Evolutionary conservation across 805 yeast genomes (phyloP).

Genomic region (Saturnispora saitoi): DNA sequence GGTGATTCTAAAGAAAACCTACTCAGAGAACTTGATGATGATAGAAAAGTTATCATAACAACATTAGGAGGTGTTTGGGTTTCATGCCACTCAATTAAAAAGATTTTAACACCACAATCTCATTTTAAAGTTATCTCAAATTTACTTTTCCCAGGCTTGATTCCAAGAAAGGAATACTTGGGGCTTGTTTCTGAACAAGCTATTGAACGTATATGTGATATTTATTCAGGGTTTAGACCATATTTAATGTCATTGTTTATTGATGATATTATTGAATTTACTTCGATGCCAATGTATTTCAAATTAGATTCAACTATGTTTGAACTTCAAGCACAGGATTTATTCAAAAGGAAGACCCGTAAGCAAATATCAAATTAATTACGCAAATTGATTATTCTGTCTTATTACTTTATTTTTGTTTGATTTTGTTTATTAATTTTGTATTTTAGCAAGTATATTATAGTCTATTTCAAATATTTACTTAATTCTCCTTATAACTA

Average conservation of each 20-base stretch:
- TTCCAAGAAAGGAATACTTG: constrained; percentile 5
- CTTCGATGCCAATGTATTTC: constrained; percentile 17
- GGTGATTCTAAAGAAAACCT: not conserved
- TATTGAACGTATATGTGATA: constrained; percentile 6
- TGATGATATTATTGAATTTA: constrained; percentile 17
- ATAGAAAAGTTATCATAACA: constrained; percentile 3
- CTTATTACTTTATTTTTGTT: not conserved
- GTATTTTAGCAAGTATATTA: not conserved
- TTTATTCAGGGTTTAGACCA: constrained; percentile 17
- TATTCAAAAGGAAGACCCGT: constrained; percentile 8
- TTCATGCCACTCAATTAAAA: constrained; percentile 9
- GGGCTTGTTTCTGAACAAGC: constrained; percentile 1
- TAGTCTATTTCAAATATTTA: not conserved
- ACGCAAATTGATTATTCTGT: not conserved
- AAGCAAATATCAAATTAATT: not conserved
- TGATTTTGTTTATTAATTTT: constrained; percentile 3
- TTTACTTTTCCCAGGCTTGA: constrained; percentile 15
- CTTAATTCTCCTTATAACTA: too few relatives aligned
- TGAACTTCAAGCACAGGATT: constrained; percentile 18
- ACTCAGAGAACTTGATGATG: constrained; percentile 4
- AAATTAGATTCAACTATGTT: constrained; percentile 18
- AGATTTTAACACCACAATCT: constrained; percentile 15
- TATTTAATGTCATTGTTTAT: constrained; percentile 17
- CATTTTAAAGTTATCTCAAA: constrained; percentile 13
- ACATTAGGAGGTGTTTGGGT: constrained; percentile 13